These are phyloP conservation scores for Primulina eburnea DNA, from an alignment of 257 asterid species.

Conservation along the genomic window DNA sequence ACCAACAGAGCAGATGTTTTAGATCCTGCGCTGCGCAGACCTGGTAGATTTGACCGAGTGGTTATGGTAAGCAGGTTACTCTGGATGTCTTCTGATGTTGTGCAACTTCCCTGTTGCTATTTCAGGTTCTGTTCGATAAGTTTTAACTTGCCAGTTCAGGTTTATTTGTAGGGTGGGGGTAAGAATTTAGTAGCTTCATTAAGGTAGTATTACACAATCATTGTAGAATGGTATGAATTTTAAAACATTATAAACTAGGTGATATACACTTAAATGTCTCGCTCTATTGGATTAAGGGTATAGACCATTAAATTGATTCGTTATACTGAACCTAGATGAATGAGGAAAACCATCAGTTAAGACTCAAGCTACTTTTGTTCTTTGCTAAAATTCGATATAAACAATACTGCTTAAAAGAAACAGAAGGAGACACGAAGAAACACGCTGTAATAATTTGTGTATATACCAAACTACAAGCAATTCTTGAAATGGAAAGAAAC, in stretches of 20 bases:
- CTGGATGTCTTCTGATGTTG: conserved; percentile 9
- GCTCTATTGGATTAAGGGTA: background rate
- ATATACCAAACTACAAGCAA: background rate
- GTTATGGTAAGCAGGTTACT: conserved; percentile 56
- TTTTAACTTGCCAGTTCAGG: background rate
- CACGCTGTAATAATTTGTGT: no score
- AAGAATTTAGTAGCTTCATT: background rate
- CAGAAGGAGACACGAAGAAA: no score
- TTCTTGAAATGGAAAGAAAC: background rate
- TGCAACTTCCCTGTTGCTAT: background rate
- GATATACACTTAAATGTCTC: background rate
- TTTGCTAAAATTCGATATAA: no score
- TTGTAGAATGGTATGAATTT: no score
- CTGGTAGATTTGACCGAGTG: conserved; percentile 99
- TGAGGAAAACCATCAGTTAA: no score
- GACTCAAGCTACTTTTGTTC: no score
- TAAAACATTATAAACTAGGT: no score
- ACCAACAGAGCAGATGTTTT: conserved; percentile 96
- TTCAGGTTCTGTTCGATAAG: no score
- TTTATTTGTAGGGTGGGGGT: background rate
- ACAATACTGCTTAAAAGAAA: no score
- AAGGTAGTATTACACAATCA: background rate
- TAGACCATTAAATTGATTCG: background rate
- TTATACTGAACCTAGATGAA: no score
- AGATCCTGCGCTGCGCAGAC: conserved; percentile 98